phyloP scores from a whole-genome alignment of 192 early-diverging fungal genomes.

The Rhizophagus clarus region DNA sequence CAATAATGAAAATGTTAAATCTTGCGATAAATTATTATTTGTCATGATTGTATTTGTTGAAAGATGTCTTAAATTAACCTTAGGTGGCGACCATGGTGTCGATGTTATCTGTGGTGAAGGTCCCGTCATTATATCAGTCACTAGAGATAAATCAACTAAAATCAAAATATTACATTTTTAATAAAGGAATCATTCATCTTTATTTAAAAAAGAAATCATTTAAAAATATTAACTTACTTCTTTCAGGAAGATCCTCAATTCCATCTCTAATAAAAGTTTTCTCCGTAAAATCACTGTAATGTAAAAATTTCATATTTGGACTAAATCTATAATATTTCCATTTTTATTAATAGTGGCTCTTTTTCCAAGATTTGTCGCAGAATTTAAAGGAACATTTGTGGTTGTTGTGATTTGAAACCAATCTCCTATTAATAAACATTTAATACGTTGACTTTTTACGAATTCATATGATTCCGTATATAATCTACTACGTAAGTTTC shows the following conservation, averaged over 20 bases:
- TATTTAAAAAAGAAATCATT: background rate
- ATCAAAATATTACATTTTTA: background rate
- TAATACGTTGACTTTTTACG: slow-evolving; percentile 69
- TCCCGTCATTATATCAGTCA: slow-evolving; percentile 37
- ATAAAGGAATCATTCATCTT: background rate
- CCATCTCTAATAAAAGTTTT: slow-evolving; percentile 40
- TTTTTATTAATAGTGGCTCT: slow-evolving; percentile 32
- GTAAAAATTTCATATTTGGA: slow-evolving; percentile 58
- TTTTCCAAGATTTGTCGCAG: too few species aligned
- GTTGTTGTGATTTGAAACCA: slow-evolving; percentile 60
- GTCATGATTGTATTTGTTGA: background rate
- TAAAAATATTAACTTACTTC: slow-evolving; percentile 43
- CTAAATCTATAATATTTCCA: slow-evolving; percentile 63
- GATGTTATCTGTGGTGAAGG: background rate
- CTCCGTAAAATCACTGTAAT: slow-evolving; percentile 70
- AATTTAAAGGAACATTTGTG: too few species aligned
- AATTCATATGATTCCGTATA: too few species aligned
- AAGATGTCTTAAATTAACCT: background rate
- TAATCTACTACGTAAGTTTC: too few species aligned
- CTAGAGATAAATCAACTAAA: slow-evolving; percentile 37
- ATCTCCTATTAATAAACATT: slow-evolving; percentile 60
- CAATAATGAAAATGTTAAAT: slow-evolving; percentile 47
- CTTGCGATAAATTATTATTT: background rate
- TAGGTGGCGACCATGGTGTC: slow-evolving; percentile 1
- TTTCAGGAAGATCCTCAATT: slow-evolving; percentile 52